Percentiles rank a stretch among this genome's conserved stretches.
Conservation (phyloP, 305 asterid species). For the Solanum hybrid region DNA sequence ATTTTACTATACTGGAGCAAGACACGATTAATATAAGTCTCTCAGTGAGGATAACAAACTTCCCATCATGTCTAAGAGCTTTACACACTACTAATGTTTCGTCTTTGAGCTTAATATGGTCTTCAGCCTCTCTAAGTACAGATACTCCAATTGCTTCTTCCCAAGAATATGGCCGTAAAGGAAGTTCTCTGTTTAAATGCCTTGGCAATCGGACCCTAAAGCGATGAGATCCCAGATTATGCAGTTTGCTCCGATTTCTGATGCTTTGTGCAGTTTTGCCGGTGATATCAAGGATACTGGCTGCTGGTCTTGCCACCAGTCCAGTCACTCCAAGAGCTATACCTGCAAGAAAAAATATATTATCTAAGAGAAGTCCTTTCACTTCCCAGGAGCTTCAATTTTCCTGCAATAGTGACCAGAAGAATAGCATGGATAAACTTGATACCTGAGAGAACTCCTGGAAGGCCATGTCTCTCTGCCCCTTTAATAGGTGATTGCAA, state of each 20-base stretch:
- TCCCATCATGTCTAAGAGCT: conserved; percentile 60
- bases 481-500: conserved; percentile 96
- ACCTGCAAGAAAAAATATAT: conserved; percentile 36
- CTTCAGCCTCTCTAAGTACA: conserved; percentile 44
- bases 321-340: conserved; percentile 7
- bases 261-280: conserved; percentile 28
- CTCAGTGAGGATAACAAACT: conserved; percentile 51
- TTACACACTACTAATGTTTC: conserved; percentile 60
- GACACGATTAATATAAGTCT: conserved; percentile 59
- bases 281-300: conserved; percentile 51
- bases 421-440: neutral
- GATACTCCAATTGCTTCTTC: conserved; percentile 90
- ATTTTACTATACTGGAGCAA: conserved; percentile 50
- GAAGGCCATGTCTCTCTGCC: conserved; percentile 94
- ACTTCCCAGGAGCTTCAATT: conserved; percentile 1
- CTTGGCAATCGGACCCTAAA: too few relatives aligned
- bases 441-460: conserved; percentile 91
- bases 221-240: too few relatives aligned
- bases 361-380: neutral
- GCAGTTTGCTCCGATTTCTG: too few relatives aligned
- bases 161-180: conserved; percentile 79
- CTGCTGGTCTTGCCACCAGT: too few relatives aligned
- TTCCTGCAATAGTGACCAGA: neutral
- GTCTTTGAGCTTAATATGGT: conserved; percentile 36
- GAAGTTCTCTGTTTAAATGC: conserved; percentile 30